Evolutionary conservation across 306 rosid genomes (phyloP), one percentile per base, ranked within the genome.

Genomic region (Cucumis melo): DNA sequence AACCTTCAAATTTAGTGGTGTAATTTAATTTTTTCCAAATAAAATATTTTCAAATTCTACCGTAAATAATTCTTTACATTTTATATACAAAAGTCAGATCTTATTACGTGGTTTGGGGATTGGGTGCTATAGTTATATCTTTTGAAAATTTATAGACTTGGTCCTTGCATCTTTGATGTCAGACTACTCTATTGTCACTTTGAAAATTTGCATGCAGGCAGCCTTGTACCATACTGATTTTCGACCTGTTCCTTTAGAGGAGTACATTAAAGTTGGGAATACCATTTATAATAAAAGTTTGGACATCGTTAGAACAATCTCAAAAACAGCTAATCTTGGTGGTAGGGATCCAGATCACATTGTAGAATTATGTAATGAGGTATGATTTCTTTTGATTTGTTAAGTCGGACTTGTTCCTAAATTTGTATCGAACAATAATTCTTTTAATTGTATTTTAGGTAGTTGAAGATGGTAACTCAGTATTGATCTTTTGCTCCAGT

Each of bases 331-430:
- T 80, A 88, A 90, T 79, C 91, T 94, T 84, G 90, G 89, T 68
- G 96, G 98, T 79, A 94, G 84, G 83, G 98, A 91, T 91, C 98
- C 98, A 61, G 98, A 94, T 82, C 98, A 94, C 84, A 88, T 94
- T 80, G 97, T 89, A 80, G 97, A 90, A 81, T 88, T 94, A 76
- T 94, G 98, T 84, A 91, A 94, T 79, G 98, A 94, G 92, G 98
- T 93, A 29, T 61, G 79, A 77, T 80, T 44, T 81, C n/a, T 76
- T 41, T 32, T 58, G 27, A 23, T 59, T 39, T 38, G 51, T n/a
- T 38, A 4, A 65, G 51, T 41, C 12, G 36, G 12, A n/a, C 11
- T 42, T 65, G 42, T 42, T 55, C 9, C 62, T 71, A 71, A 24
- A 44, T 71, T 23, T 71, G 21, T 71, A 23, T 27, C 24, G 42